phyloP scores from a whole-genome alignment of 2,329 filamentous ascomycete species.

The Helminthosporium solani region DNA sequence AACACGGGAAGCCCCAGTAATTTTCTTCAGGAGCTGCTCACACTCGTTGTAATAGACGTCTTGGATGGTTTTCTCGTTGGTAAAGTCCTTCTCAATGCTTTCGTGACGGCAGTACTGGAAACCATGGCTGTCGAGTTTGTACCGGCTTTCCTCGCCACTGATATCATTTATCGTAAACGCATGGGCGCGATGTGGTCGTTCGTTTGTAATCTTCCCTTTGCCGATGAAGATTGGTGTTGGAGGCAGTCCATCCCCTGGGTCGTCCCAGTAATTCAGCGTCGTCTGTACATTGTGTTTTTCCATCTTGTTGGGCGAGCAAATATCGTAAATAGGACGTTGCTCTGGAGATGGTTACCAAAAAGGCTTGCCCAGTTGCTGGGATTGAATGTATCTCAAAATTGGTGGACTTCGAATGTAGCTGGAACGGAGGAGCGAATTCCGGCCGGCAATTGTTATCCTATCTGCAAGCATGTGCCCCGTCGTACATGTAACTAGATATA shows the following conservation, averaged over 20 bases:
- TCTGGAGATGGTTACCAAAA: background rate
- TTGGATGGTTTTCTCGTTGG: conserved; percentile 16
- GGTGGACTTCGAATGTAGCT: too few species aligned
- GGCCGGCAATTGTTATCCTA: conserved; percentile 12
- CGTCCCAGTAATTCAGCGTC: conserved; percentile 26
- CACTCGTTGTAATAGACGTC: conserved; percentile 23
- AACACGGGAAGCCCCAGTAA: conserved; percentile 57
- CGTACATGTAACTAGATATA: too few species aligned
- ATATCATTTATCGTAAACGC: conserved; percentile 22
- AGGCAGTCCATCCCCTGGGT: conserved; percentile 22
- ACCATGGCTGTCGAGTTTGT: conserved; percentile 21
- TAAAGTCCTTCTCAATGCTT: conserved; percentile 21
- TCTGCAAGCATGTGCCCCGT: too few species aligned
- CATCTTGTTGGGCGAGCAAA: conserved; percentile 2
- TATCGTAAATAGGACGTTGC: background rate
- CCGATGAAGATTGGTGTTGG: conserved; percentile 26
- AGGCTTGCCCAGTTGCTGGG: conserved; percentile 13
- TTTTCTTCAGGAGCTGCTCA: conserved; percentile 36
- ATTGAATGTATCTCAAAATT: conserved; percentile 8
- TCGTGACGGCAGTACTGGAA: conserved; percentile 22
- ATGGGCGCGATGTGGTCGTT: conserved; percentile 21
- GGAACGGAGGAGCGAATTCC: conserved; percentile 9
- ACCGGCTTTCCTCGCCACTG: conserved; percentile 20
- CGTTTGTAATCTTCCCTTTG: conserved; percentile 24
- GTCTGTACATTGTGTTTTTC: conserved; percentile 20